Evolutionary conservation across 345 rosid species (phyloP).

Genomic region (Odontarrhena argentea): DNA sequence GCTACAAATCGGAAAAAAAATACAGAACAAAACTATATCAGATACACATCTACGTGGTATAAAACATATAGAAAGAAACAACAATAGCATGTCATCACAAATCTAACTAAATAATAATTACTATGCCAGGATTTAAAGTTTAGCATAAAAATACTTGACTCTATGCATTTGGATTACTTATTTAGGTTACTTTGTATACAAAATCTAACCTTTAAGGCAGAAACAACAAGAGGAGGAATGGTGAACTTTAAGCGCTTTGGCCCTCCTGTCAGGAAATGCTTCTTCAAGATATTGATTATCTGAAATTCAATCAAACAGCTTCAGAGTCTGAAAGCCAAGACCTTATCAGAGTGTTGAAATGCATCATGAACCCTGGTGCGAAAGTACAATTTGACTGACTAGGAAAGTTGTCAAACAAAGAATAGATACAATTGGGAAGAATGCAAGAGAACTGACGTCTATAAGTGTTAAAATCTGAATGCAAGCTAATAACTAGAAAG

Average conservation of each 20-base stretch:
- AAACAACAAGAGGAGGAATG: slow-evolving; percentile 90
- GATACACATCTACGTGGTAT: slow-evolving; percentile 18
- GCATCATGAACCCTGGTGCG: slow-evolving; percentile 18
- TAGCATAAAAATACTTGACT: background rate
- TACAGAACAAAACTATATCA: slow-evolving; percentile 13
- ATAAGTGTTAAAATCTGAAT: background rate
- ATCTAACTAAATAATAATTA: slow-evolving; percentile 8
- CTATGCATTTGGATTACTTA: slow-evolving; percentile 17
- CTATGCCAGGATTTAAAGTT: background rate
- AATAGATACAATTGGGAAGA: slow-evolving; percentile 15
- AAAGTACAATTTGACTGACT: slow-evolving; percentile 16
- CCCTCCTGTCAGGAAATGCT: slow-evolving; percentile 88
- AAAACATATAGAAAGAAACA: slow-evolving; percentile 19
- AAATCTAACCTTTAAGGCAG: slow-evolving; percentile 77
- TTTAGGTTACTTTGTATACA: slow-evolving; percentile 12
- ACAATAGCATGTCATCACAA: slow-evolving; percentile 22
- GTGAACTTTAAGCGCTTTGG: slow-evolving; percentile 88
- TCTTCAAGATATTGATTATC: slow-evolving; percentile 72
- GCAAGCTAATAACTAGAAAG: slow-evolving; percentile 27
- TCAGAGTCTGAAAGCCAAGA: slow-evolving; percentile 33
- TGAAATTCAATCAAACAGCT: slow-evolving; percentile 46
- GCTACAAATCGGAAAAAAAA: slow-evolving; percentile 45
- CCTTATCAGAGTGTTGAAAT: slow-evolving; percentile 9
- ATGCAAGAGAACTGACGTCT: slow-evolving; percentile 8
- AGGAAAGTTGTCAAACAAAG: slow-evolving; percentile 18